phyloP scores from a whole-genome alignment of 768 basidiomycete species.

The Rhodotorula graminis region DNA sequence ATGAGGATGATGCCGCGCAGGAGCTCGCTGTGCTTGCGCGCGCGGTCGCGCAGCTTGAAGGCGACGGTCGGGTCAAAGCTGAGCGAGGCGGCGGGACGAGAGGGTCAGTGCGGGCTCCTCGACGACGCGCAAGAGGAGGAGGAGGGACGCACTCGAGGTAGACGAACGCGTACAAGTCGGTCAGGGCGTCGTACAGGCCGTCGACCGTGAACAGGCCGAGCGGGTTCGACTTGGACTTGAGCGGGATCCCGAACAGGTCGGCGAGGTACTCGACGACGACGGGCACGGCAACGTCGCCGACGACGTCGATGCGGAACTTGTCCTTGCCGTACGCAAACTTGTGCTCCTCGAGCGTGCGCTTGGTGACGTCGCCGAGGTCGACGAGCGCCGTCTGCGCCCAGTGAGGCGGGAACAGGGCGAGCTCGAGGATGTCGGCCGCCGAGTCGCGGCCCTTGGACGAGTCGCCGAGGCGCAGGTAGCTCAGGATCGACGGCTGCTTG shows the following conservation, averaged over 20 bases:
- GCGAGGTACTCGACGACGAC: constrained; percentile 50
- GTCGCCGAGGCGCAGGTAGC: background rate
- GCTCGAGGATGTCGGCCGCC: background rate
- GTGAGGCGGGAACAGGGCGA: background rate
- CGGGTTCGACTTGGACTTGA: constrained; percentile 24
- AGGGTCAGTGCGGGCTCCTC: background rate
- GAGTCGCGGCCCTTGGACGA: background rate
- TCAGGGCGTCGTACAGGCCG: constrained; percentile 24
- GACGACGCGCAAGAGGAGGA: background rate
- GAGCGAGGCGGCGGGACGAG: background rate
- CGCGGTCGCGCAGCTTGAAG: constrained; percentile 20
- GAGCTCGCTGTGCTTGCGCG: background rate
- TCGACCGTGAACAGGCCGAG: constrained; percentile 20
- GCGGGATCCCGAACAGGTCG: constrained; percentile 19
- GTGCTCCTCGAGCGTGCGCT: background rate
- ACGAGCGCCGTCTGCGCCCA: constrained; percentile 4
- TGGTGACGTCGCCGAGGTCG: background rate
- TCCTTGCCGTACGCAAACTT: constrained; percentile 42
- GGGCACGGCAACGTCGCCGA: constrained; percentile 63
- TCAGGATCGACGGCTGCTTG: background rate
- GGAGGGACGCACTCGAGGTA: constrained; percentile 15
- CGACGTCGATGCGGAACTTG: constrained; percentile 55
- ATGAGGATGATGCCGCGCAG: constrained; percentile 7
- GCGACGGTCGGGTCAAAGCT: constrained; percentile 21
- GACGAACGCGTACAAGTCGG: constrained; percentile 14